Conservation (phyloP, 225 moss, liverwort and hornwort species). For the Rhytidiadelphus loreus region DNA sequence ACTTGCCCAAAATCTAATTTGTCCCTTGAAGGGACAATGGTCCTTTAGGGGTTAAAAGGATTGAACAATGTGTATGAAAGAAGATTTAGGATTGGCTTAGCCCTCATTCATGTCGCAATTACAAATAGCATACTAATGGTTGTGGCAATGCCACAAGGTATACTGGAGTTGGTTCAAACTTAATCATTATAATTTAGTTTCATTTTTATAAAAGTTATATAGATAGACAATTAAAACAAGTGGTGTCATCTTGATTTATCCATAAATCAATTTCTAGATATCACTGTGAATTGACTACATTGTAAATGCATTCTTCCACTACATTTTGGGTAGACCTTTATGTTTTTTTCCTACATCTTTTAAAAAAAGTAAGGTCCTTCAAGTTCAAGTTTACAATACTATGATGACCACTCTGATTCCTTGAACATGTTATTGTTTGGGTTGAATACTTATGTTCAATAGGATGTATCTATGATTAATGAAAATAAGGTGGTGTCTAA, state of each 20-base stretch:
- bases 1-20: too few species aligned
- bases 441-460: too few species aligned
- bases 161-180: background rate
- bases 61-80: background rate
- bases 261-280: background rate
- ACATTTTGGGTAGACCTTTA: rapidly evolving
- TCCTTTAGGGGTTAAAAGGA: too few species aligned
- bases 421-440: background rate
- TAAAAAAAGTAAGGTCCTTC: background rate
- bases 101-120: background rate
- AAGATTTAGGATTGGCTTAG: background rate
- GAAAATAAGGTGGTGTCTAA: background rate
- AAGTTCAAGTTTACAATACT: background rate
- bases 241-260: background rate
- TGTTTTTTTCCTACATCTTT: background rate
- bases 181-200: background rate
- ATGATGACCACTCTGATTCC: rapidly evolving
- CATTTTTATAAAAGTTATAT: background rate
- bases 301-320: background rate
- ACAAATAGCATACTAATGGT: background rate
- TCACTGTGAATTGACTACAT: background rate
- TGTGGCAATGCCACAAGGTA: background rate
- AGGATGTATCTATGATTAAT: background rate
- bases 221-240: background rate
- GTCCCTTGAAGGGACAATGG: too few species aligned